Evolutionary conservation across 441 rosid genomes (phyloP).

Genomic region (Gossypium gossypioides): DNA sequence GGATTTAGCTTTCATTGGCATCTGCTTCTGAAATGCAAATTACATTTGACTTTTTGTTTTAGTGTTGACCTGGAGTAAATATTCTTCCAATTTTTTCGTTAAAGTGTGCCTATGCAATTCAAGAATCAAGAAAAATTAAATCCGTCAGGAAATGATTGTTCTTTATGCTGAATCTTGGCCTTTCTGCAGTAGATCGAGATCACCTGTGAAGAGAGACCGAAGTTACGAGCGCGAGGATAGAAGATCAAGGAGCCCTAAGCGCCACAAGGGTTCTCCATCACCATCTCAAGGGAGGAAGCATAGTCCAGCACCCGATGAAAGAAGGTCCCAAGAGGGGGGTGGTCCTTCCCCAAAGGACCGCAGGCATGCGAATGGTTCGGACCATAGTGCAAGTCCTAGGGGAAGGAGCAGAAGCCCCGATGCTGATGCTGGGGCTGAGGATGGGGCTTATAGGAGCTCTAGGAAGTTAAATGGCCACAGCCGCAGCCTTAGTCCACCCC

Average conservation of each 20-base stretch:
- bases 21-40: not conserved
- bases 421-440: conserved; percentile 24
- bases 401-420: conserved; percentile 34
- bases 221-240: conserved; percentile 29
- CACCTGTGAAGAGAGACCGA: conserved; percentile 47
- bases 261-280: conserved; percentile 32
- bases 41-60: not conserved
- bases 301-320: conserved; percentile 35
- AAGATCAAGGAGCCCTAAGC: conserved; percentile 46
- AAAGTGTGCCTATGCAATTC: not conserved
- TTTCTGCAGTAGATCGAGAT: conserved; percentile 41
- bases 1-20: conserved; percentile 2
- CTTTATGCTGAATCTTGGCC: conserved; percentile 3
- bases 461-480: conserved; percentile 28
- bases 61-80: not conserved
- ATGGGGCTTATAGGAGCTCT: conserved; percentile 26
- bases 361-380: conserved; percentile 26
- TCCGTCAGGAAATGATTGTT: not conserved
- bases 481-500: not conserved
- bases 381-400: conserved; percentile 28
- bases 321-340: conserved; percentile 29
- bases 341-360: conserved; percentile 35
- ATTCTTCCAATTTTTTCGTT: not conserved
- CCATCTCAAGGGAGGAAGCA: conserved; percentile 37
- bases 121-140: not conserved